A percentile compares a stretch with the other conserved stretches of the same genome.
Conservation (phyloP, 78 protist genomes). For the Dictyostelium brefeldianum region DNA sequence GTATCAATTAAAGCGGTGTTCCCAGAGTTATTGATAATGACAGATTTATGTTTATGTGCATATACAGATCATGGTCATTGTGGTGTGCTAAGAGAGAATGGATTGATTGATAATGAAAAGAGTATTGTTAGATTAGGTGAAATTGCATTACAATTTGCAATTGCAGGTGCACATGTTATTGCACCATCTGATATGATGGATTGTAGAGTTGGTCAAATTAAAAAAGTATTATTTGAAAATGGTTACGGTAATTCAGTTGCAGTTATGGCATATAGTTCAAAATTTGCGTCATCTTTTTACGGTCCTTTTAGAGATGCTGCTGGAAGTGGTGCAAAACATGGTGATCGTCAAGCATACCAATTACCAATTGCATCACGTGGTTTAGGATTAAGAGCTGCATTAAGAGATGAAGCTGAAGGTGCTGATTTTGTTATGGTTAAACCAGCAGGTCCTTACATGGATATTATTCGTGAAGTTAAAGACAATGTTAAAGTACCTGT, state of each 20-base stretch:
- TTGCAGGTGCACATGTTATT: constrained; percentile 91
- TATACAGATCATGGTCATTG: constrained; percentile 93
- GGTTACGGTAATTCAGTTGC: constrained; percentile 59
- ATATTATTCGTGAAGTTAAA: constrained; percentile 83
- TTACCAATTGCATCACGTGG: constrained; percentile 89
- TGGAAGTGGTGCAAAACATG: constrained; percentile 79
- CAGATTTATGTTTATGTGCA: constrained; percentile 92
- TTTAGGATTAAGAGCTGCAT: constrained; percentile 88
- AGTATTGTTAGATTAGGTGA: constrained; percentile 79
- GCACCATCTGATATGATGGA: constrained; percentile 98
- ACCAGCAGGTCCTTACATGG: constrained; percentile 93
- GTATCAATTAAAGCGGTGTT: constrained; percentile 22
- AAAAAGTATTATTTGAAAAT: constrained; percentile 31
- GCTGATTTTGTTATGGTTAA: constrained; percentile 95
- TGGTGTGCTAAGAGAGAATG: constrained; percentile 62
- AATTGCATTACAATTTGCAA: constrained; percentile 82
- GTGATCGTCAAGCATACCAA: constrained; percentile 91
- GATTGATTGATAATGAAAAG: constrained; percentile 67
- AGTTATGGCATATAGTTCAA: constrained; percentile 91
- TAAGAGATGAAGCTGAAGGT: constrained; percentile 89
- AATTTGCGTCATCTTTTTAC: constrained; percentile 93
- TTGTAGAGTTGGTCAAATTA: constrained; percentile 88
- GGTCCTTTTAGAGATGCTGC: constrained; percentile 96
- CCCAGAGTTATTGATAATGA: constrained; percentile 75
- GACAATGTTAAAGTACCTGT: constrained; percentile 80